phyloP scores from a whole-genome alignment of 345 rosid species.

The Trapa incisa region DNA sequence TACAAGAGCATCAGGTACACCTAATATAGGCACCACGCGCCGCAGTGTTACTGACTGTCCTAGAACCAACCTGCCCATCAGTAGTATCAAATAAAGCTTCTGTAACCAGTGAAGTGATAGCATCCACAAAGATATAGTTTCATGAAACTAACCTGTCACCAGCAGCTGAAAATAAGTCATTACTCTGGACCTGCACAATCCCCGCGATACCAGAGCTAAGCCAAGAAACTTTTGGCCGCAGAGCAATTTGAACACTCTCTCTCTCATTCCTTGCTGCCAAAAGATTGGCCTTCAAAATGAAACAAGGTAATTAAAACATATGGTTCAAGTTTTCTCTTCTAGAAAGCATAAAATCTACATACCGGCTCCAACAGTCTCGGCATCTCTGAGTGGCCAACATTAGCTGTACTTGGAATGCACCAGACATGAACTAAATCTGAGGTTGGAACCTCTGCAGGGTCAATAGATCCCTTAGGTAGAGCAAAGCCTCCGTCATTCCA shows the following conservation, averaged over 20 bases:
- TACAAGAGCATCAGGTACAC: constrained; percentile 96
- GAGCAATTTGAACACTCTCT: constrained; percentile 85
- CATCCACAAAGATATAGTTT: constrained; percentile 11
- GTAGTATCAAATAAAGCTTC: constrained; percentile 9
- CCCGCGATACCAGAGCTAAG: constrained; percentile 53
- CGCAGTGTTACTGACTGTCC: constrained; percentile 66
- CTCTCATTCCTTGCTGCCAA: constrained; percentile 96
- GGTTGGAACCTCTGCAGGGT: constrained; percentile 56
- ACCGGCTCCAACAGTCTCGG: constrained; percentile 76
- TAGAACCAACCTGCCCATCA: constrained; percentile 47
- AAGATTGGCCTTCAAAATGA: constrained; percentile 55
- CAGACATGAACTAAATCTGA: constrained; percentile 66
- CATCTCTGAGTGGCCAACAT: constrained; percentile 72
- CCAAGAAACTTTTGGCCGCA: constrained; percentile 95
- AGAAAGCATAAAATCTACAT: constrained; percentile 13
- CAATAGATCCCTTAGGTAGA: constrained; percentile 34
- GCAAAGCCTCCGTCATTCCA: constrained; percentile 53
- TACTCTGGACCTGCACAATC: constrained; percentile 74
- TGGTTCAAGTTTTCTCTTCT: neutral
- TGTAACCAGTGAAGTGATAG: constrained; percentile 10
- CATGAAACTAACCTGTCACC: constrained; percentile 63
- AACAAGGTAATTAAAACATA: neutral
- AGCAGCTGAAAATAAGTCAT: constrained; percentile 62
- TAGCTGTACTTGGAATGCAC: constrained; percentile 81
- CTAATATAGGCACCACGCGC: constrained; percentile 64